Percentiles rank a stretch among this genome's conserved stretches.
Evolutionary conservation across 345 rosid species (phyloP).

Genomic region (Eucalyptus marginata): DNA sequence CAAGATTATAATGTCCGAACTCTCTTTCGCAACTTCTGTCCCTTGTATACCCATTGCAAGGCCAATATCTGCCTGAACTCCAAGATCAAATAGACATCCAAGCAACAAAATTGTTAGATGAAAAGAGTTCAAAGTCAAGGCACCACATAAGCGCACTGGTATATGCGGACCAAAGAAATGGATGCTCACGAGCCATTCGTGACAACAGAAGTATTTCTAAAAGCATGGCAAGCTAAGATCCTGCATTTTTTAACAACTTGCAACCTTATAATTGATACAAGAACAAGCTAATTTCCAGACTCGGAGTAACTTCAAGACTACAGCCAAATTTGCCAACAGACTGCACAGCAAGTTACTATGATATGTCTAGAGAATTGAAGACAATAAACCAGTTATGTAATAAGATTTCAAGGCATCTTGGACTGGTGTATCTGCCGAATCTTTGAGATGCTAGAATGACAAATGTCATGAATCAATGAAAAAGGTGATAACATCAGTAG

Average conservation of each 20-base stretch:
- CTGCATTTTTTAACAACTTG: background rate
- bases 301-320: background rate
- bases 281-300: background rate
- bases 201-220: background rate
- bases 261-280: background rate
- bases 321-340: background rate
- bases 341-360: background rate
- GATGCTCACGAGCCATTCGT: background rate
- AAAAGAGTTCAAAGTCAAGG: background rate
- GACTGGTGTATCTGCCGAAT: background rate
- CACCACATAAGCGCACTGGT: background rate
- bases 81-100: background rate
- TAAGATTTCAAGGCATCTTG: background rate
- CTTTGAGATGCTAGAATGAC: background rate
- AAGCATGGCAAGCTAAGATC: background rate
- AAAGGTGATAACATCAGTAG: background rate
- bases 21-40: constrained; percentile 98
- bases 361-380: background rate
- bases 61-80: constrained; percentile 85
- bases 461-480: background rate
- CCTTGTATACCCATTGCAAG: constrained; percentile 99
- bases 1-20: constrained; percentile 90
- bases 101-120: background rate
- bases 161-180: background rate
- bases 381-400: background rate